Evolutionary conservation across 768 basidiomycete species (phyloP).

Genomic region (Albatrellus ellisii): DNA sequence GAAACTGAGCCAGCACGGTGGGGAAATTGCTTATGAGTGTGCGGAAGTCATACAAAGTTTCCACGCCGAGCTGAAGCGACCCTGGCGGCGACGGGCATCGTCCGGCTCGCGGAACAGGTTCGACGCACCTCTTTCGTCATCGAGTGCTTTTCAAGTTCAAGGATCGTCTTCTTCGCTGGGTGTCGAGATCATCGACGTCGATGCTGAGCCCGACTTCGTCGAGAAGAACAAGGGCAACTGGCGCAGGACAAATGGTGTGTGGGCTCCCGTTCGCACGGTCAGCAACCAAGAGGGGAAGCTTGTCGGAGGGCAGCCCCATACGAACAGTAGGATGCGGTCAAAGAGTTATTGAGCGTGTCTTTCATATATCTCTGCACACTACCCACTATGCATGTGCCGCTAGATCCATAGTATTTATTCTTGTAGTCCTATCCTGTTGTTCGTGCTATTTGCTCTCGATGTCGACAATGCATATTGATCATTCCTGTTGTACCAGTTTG

Average conservation of each 20-base stretch:
- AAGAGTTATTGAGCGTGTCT: conserved; percentile 7
- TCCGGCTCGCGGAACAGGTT: not conserved
- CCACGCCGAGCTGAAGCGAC: not conserved
- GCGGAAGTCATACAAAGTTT: not conserved
- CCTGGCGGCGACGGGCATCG: not conserved
- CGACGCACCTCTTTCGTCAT: not conserved
- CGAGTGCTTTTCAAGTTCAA: conserved; percentile 7
- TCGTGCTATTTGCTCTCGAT: too few relatives aligned
- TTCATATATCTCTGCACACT: not conserved
- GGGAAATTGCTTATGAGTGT: conserved; percentile 10
- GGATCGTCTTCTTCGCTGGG: too few relatives aligned
- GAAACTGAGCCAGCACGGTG: conserved; percentile 4
- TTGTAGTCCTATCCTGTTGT: not conserved
- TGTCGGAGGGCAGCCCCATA: too few relatives aligned
- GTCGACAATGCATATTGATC: too few relatives aligned
- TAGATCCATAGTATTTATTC: not conserved
- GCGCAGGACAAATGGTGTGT: too few relatives aligned
- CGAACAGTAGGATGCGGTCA: conserved; percentile 7
- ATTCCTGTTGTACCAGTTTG: too few relatives aligned
- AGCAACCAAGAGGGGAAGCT: too few relatives aligned
- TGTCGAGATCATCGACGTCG: too few relatives aligned
- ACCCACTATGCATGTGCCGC: not conserved
- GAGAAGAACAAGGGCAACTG: too few relatives aligned
- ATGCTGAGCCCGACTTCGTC: too few relatives aligned
- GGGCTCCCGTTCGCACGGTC: too few relatives aligned